phyloP scores from a whole-genome alignment of 2,329 filamentous ascomycete genomes.

The Fusarium foetens region DNA sequence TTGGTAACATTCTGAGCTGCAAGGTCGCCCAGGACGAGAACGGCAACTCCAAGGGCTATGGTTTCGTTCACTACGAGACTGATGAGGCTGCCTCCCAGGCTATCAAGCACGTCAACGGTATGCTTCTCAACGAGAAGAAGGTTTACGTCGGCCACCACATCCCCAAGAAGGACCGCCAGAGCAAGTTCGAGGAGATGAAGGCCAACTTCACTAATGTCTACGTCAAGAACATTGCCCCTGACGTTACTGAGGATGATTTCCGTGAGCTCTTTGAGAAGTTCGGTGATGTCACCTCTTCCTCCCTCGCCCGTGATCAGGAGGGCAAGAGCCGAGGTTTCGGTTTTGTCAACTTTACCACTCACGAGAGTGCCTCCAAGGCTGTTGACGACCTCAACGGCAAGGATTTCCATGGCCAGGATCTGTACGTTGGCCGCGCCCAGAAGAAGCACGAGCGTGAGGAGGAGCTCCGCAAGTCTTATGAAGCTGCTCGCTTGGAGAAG shows the following conservation, averaged over 20 bases:
- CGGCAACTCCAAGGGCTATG: slow-evolving; percentile 97
- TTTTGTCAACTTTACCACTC: slow-evolving; percentile 94
- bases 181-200: slow-evolving; percentile 99
- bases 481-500: slow-evolving; percentile 97
- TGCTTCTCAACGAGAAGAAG: slow-evolving; percentile 99
- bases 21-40: slow-evolving; percentile 99
- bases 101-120: slow-evolving; percentile 99
- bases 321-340: slow-evolving; percentile 96
- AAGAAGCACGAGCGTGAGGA: slow-evolving; percentile 99
- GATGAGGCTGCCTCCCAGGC: slow-evolving; percentile 95
- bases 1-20: slow-evolving; percentile 99
- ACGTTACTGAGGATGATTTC: slow-evolving; percentile 94
- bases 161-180: slow-evolving; percentile 99
- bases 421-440: slow-evolving; percentile 98
- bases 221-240: slow-evolving; percentile 94
- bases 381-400: slow-evolving; percentile 93
- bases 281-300: slow-evolving; percentile 95
- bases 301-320: slow-evolving; percentile 87
- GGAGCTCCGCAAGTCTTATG: slow-evolving; percentile 98
- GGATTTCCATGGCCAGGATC: slow-evolving; percentile 92
- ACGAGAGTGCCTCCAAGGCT: slow-evolving; percentile 85
- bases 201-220: slow-evolving; percentile 99
- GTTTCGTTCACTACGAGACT: slow-evolving; percentile 99
- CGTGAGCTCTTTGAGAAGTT: slow-evolving; percentile 90
- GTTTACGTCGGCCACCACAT: slow-evolving; percentile 99